These are phyloP conservation scores for Xylariaceae sp. DNA, from an alignment of 2,329 filamentous ascomycete species.

Conservation along the genomic window DNA sequence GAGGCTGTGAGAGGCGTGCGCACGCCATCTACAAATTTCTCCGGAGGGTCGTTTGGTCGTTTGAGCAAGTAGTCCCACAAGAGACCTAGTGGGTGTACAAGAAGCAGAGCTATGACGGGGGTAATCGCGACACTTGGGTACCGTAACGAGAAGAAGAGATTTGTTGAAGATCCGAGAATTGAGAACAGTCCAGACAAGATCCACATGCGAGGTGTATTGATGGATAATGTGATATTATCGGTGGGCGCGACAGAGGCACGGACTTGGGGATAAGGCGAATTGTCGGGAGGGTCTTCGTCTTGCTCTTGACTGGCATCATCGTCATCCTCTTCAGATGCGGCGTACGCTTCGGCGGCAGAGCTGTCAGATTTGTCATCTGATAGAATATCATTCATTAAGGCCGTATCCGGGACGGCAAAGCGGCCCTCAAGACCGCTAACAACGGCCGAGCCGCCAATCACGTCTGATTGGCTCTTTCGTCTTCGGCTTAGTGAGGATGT, in stretches of 20 bases:
- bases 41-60: constrained; percentile 58
- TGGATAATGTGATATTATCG: constrained; percentile 79
- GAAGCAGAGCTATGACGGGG: constrained; percentile 83
- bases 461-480: constrained; percentile 51
- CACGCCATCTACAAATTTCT: constrained; percentile 65
- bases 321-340: constrained; percentile 37
- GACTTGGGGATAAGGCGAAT: constrained; percentile 80
- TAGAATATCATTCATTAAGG: constrained; percentile 54
- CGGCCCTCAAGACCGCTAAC: constrained; percentile 61
- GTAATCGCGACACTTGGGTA: constrained; percentile 91
- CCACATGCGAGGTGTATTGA: constrained; percentile 91
- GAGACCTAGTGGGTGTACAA: constrained; percentile 83
- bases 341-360: constrained; percentile 35
- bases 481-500: constrained; percentile 39
- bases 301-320: constrained; percentile 43
- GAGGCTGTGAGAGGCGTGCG: constrained; percentile 23
- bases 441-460: constrained; percentile 59
- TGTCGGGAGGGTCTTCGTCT: constrained; percentile 65
- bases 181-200: constrained; percentile 79
- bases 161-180: constrained; percentile 80
- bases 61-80: constrained; percentile 79
- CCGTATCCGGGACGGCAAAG: constrained; percentile 57
- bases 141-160: constrained; percentile 87
- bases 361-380: constrained; percentile 50
- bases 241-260: constrained; percentile 79